Conservation (phyloP, 345 rosid genomes). For the Citrus trifoliata region DNA sequence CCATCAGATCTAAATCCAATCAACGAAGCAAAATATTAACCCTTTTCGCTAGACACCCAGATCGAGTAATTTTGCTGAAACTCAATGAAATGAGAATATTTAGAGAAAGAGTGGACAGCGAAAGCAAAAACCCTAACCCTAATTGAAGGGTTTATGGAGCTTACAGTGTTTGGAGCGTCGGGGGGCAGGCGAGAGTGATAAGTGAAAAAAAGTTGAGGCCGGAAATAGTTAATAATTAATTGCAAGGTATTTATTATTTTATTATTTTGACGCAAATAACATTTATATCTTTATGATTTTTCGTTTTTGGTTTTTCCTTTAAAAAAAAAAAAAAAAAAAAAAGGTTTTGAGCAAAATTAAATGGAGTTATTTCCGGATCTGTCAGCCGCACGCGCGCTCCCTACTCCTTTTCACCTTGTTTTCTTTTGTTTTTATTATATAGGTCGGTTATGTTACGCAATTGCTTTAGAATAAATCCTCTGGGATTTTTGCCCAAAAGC, state of each 20-base stretch:
- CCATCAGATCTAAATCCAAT: conserved; percentile 56
- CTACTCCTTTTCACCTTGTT: background rate
- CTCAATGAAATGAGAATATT: background rate
- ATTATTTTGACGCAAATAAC: too few relatives aligned
- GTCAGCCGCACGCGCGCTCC: background rate
- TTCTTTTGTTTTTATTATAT: too few relatives aligned
- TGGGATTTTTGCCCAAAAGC: background rate
- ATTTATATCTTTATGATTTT: too few relatives aligned
- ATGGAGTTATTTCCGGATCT: too few relatives aligned
- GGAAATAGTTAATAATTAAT: too few relatives aligned
- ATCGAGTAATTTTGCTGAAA: background rate
- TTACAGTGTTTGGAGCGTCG: too few relatives aligned
- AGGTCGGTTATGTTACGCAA: background rate
- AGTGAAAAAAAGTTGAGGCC: background rate
- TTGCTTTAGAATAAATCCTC: too few relatives aligned
- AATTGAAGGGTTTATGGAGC: conserved; percentile 21
- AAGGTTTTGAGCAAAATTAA: too few relatives aligned
- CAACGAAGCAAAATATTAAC: background rate
- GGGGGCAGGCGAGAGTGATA: background rate
- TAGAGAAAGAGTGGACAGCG: background rate
- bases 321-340: too few relatives aligned
- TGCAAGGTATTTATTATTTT: too few relatives aligned
- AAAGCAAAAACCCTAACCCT: conserved; percentile 32
- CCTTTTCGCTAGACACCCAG: background rate
- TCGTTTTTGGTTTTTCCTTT: too few relatives aligned